These are phyloP conservation scores for Aureobasidium sp. DNA, from an alignment of 2,329 filamentous ascomycete genomes.

Conservation along the genomic window DNA sequence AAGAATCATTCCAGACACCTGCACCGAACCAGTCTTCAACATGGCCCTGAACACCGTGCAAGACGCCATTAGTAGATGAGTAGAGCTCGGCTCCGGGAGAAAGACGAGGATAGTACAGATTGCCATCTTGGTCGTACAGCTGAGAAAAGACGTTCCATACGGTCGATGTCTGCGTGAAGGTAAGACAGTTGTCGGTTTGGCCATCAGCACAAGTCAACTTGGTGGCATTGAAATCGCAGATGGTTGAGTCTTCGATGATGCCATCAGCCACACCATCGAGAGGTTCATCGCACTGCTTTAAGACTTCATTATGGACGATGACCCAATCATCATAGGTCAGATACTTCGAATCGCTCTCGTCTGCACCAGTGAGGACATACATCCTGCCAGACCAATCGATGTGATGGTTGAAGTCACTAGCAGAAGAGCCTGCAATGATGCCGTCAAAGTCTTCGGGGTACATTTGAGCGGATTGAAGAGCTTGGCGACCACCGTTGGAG, in stretches of 20 bases:
- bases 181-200: conserved; percentile 37
- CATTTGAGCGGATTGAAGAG: conserved; percentile 46
- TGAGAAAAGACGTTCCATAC: conserved; percentile 38
- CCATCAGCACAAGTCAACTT: conserved; percentile 32
- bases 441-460: conserved; percentile 54
- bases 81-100: conserved; percentile 41
- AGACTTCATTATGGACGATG: conserved; percentile 36
- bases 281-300: conserved; percentile 44
- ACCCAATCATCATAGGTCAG: conserved; percentile 35
- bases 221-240: conserved; percentile 38
- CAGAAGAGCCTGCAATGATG: conserved; percentile 42
- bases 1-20: conserved; percentile 40
- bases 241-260: conserved; percentile 40
- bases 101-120: conserved; percentile 45
- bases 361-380: conserved; percentile 35
- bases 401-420: conserved; percentile 38
- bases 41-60: conserved; percentile 39
- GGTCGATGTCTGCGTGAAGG: conserved; percentile 35
- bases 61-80: conserved; percentile 32
- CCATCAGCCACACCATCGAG: conserved; percentile 44
- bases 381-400: conserved; percentile 39
- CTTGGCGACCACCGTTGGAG: conserved; percentile 54
- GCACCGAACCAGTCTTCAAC: conserved; percentile 45
- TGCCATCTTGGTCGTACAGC: conserved; percentile 37
- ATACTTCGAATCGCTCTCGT: conserved; percentile 34